Evolutionary conservation across 2,329 filamentous ascomycete genomes (phyloP), one percentile per base, ranked within the genome.

Genomic region (Nannizziopsis arthrosporioides): DNA sequence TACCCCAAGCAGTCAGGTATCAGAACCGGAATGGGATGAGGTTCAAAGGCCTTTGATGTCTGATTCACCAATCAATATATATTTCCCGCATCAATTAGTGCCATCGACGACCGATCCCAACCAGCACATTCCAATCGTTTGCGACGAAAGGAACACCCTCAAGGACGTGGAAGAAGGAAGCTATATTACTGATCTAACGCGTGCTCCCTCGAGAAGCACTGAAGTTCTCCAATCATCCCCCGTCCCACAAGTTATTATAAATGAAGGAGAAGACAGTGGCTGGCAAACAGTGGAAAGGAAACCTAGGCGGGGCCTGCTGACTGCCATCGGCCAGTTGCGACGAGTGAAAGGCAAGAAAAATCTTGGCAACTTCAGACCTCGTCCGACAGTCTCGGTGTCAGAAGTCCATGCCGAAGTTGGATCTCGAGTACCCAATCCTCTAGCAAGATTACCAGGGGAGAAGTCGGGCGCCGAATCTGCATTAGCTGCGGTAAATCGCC

Each of bases 401-500:
- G 52, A 54, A 19, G 55, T 52, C 19, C 52, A 64, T 35, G 66
- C 59, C 34, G 56, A 58, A 48, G 65, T 60, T 57, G 32, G 62
- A 55, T 43, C 59, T 53, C 17, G 45, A 55, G 52, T n/a, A 46
- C 49, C 12, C 31, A 53, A 37, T 54, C 50, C 30, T 55, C 51
- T 37, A 48, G 44, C 14, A 51, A 30, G 56, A 47, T 49, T 59
- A 47, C 46, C 47, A 18, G 59, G 60, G 19, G 54, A 48, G 36
- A 51, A 51, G 22, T 69, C 68, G 2, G 61, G 63, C 22, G 69
- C 68, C 3, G 63, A 66, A 27, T 60, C 61, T 48, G 61, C 64
- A 11, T 55, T 72, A 5, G 57, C 63, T 5, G 61, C 66, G 1
- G 61, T 70, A 12, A 66, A 68, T 38, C 58, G 60, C 38, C 37